Evolutionary conservation across 495 filamentous ascomycete species (phyloP), one percentile per base, ranked within the genome.

Genomic region (Talaromyces stipitatus): DNA sequence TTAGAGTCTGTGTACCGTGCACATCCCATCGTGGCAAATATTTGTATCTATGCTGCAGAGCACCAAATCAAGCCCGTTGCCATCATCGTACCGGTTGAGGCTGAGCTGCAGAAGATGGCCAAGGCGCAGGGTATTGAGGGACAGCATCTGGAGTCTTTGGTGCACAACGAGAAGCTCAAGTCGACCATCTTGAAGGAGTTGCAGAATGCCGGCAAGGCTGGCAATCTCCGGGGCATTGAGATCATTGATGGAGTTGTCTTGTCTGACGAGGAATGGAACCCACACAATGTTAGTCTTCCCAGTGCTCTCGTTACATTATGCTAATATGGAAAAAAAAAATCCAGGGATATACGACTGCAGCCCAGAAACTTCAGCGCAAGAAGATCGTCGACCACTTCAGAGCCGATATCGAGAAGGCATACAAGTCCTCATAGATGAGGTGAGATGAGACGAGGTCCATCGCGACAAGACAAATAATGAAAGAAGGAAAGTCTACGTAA

Each of bases 191-290:
- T 95, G 58, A 85, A 83, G 72, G 87, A 96, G 69, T 79, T 98
- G 43, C 90, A 95, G 72, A 70, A 65, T 27, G 81, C 81, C 2
- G 94, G 92, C 45, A 82, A 81, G 59, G 79, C 82, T 32, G 90
- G 87, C 61, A 90, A 91, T 7, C 77, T 98, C 50, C 78, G 76
- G 16, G 87, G 89, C 22, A 91, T 95, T 62, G 94, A 98, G 75
- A 90, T 97, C 51, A 87, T 98, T 62, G 86, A 90, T 57, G 94
- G 94, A 59, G 90, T 95, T 14, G 90, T 96, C 5, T 69, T 98
- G 66, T 88, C 90, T 1, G 91, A 96, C 60, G 92, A 98, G 71
- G 94, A 98, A 69, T 98, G 94, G 94, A 97, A 88, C 24, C 89
- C 94, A 51, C 88, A 95, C 54, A 97, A 95, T 73, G 92, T 95